Percentiles rank a stretch among this genome's conserved stretches.
phyloP scores from a whole-genome alignment of 306 rosid genomes.

The Prunus persica region DNA sequence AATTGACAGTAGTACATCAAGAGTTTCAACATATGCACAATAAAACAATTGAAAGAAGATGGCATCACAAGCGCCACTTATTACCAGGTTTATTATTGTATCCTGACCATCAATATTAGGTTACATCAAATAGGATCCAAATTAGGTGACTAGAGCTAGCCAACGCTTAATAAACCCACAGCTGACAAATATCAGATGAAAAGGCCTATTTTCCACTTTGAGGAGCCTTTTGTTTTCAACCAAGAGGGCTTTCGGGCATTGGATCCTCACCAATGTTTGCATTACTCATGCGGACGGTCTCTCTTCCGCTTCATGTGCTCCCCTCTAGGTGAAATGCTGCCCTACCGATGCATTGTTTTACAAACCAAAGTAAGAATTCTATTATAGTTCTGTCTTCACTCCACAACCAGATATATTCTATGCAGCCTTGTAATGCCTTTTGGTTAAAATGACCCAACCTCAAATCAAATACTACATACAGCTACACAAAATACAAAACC shows the following conservation, averaged over 20 bases:
- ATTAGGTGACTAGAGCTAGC: background rate
- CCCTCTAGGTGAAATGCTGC: background rate
- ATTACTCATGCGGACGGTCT: background rate
- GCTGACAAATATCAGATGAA: background rate
- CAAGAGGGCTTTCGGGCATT: background rate
- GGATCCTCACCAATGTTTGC: slow-evolving; percentile 11
- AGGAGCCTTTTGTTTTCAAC: background rate
- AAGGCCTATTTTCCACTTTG: background rate
- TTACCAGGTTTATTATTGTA: background rate
- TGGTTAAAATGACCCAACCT: background rate
- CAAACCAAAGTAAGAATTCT: background rate
- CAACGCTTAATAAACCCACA: background rate
- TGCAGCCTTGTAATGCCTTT: background rate
- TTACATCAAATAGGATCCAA: background rate
- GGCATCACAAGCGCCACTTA: background rate
- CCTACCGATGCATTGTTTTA: background rate
- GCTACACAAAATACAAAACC: background rate
- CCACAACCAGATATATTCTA: background rate
- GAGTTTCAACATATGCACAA: background rate
- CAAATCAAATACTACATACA: background rate
- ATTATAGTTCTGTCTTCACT: background rate
- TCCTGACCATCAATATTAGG: background rate
- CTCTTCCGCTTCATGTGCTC: background rate
- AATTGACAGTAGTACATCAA: background rate
- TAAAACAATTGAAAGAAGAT: background rate